Evolutionary conservation across 768 basidiomycete species (phyloP).

Genomic region (Cytidiella melzeri): DNA sequence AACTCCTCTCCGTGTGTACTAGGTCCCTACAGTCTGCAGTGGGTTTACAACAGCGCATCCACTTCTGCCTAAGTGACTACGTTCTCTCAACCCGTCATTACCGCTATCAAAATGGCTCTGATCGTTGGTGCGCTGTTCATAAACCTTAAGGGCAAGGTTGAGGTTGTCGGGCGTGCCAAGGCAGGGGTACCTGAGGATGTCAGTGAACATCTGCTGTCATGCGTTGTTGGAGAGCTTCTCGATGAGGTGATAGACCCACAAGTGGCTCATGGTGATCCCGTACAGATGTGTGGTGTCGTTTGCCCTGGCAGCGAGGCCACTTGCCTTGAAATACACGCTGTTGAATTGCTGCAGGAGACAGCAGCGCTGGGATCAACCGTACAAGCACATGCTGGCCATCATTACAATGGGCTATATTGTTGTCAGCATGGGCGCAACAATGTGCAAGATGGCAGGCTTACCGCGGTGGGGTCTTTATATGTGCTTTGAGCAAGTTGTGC

Average conservation of each 20-base stretch:
- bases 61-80: no score
- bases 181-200: conserved; percentile 23
- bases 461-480: conserved; percentile 5
- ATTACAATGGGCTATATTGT: conserved; percentile 2
- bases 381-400: not conserved
- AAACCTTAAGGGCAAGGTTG: conserved; percentile 30
- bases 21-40: no score
- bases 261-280: conserved; percentile 35
- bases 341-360: conserved; percentile 24
- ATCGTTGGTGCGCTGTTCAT: conserved; percentile 33
- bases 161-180: conserved; percentile 34
- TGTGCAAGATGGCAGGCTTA: not conserved
- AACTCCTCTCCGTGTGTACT: no score
- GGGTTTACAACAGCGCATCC: no score
- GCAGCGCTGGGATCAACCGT: conserved; percentile 6
- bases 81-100: no score
- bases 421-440: not conserved
- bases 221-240: conserved; percentile 7
- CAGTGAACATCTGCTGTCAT: conserved; percentile 18
- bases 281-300: conserved; percentile 33
- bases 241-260: conserved; percentile 24
- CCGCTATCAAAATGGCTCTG: conserved; percentile 29
- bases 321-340: conserved; percentile 32
- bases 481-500: conserved; percentile 3
- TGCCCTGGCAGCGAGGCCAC: conserved; percentile 31